A percentile compares a stretch with the other conserved stretches of the same genome.
Evolutionary conservation across 2,329 filamentous ascomycete genomes (phyloP).

Genomic region (Penicillium polonicum): DNA sequence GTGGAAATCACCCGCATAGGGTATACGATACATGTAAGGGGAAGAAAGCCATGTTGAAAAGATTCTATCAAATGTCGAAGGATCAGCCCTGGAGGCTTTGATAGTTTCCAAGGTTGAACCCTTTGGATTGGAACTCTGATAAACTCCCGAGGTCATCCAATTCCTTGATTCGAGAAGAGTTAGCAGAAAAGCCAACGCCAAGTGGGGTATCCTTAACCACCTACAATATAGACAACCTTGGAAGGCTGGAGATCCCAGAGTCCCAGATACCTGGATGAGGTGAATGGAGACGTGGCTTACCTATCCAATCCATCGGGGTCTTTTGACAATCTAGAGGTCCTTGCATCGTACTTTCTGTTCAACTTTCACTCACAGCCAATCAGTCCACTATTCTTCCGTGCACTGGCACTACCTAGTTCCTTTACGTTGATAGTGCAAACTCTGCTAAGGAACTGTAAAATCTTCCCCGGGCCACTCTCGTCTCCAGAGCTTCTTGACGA

Average conservation of each 20-base stretch:
- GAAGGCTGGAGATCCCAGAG: neutral
- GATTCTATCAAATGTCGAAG: neutral
- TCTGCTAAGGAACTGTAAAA: constrained; percentile 13
- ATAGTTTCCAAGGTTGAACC: no score
- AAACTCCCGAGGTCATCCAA: neutral
- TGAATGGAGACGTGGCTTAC: constrained; percentile 7
- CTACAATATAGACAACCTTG: neutral
- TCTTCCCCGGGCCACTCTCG: constrained; percentile 16
- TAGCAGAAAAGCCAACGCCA: neutral
- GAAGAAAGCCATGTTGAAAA: neutral
- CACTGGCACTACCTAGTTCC: constrained; percentile 9
- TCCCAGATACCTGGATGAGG: constrained; percentile 25
- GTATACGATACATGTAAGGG: constrained; percentile 1
- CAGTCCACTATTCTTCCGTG: neutral
- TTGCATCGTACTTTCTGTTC: constrained; percentile 12
- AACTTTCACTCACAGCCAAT: constrained; percentile 18
- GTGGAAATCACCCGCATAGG: constrained; percentile 15
- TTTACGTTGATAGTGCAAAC: constrained; percentile 15
- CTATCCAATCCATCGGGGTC: neutral
- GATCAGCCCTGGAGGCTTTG: neutral
- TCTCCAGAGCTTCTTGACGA: constrained; percentile 14
- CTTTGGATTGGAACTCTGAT: neutral
- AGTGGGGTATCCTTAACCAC: neutral
- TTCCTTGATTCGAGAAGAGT: neutral
- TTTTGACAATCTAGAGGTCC: constrained; percentile 6